These are phyloP conservation scores for Chaetomium strumarium DNA, from an alignment of 2,329 filamentous ascomycete species.

Conservation along the genomic window DNA sequence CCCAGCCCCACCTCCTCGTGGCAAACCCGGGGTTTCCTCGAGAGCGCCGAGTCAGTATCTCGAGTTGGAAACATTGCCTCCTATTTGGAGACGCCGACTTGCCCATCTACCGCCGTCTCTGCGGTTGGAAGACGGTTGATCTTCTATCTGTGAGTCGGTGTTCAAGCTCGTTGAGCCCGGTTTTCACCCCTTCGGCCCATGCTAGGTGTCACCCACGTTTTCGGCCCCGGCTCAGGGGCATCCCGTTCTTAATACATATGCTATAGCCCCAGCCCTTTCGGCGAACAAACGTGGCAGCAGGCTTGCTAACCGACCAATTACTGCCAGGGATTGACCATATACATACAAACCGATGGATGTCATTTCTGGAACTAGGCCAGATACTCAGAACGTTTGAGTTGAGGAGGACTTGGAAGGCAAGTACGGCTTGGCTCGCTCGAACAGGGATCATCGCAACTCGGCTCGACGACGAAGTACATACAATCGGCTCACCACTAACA, in stretches of 20 bases:
- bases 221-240: slow-evolving; percentile 9
- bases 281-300: not conserved
- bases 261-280: slow-evolving; percentile 15
- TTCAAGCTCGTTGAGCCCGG: slow-evolving; percentile 3
- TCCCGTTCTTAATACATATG: slow-evolving; percentile 17
- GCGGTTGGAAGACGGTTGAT: not conserved
- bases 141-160: not conserved
- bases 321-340: not conserved
- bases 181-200: not conserved
- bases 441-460: slow-evolving; percentile 15
- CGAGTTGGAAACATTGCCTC: not conserved
- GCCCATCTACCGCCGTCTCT: not conserved
- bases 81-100: not conserved
- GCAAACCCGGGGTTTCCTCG: not conserved
- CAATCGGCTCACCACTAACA: slow-evolving; percentile 8
- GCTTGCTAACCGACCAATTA: slow-evolving; percentile 16
- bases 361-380: not conserved
- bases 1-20: slow-evolving; percentile 2
- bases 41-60: not conserved
- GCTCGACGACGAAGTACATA: not conserved
- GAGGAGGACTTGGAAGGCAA: not conserved
- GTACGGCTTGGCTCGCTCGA: not conserved
- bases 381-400: slow-evolving; percentile 3
- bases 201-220: not conserved
- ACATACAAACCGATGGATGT: slow-evolving; percentile 6